A percentile compares a stretch with the other conserved stretches of the same genome.
phyloP scores from a whole-genome alignment of 768 basidiomycete species.

The Punctularia strigosozonata region DNA sequence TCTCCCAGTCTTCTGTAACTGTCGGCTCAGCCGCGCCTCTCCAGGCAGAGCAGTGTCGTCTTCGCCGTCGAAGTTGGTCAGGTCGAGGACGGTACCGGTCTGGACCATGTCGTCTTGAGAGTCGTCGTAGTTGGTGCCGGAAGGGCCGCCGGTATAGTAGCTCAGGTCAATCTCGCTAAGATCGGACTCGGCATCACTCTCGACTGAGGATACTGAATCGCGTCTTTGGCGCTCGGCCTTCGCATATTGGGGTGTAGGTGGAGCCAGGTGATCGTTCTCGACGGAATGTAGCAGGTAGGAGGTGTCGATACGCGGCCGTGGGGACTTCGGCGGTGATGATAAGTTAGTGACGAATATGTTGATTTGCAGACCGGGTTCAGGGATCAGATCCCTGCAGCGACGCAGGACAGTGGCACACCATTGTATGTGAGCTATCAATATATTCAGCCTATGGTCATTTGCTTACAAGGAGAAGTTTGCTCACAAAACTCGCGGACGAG shows the following conservation, averaged over 20 bases:
- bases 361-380: conserved; percentile 37
- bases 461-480: conserved; percentile 14
- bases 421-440: conserved; percentile 48
- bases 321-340: conserved; percentile 13
- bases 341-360: conserved; percentile 68
- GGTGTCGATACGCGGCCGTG: conserved; percentile 1
- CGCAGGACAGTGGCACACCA: conserved; percentile 64
- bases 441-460: background rate
- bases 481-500: conserved; percentile 64
- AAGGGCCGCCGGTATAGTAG: conserved; percentile 28
- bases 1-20: conserved; percentile 50
- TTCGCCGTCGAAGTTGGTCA: conserved; percentile 75
- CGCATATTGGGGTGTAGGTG: conserved; percentile 22
- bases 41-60: conserved; percentile 44
- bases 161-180: conserved; percentile 28
- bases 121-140: too few relatives aligned
- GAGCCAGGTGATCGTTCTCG: conserved; percentile 18
- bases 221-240: conserved; percentile 4
- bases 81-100: conserved; percentile 46
- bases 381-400: conserved; percentile 46
- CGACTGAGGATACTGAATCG: conserved; percentile 15
- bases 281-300: conserved; percentile 1
- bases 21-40: conserved; percentile 39
- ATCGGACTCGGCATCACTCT: conserved; percentile 15
- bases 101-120: too few relatives aligned